Conservation (phyloP, 2,329 filamentous ascomycete genomes). For the Aspergillus sp. region DNA sequence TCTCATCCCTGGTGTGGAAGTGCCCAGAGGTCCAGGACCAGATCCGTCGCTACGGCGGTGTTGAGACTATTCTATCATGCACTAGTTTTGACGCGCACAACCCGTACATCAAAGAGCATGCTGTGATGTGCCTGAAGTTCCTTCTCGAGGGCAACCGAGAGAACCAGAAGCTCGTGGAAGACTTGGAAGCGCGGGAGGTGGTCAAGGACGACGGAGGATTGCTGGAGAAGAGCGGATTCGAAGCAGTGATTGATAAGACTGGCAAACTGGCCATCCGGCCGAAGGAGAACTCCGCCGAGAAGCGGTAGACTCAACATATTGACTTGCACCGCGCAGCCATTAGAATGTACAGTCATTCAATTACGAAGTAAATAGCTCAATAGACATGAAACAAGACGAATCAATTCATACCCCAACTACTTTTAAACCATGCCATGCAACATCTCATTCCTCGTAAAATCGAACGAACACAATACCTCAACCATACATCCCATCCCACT, state of each 20-base stretch:
- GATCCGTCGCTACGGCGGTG: constrained; percentile 78
- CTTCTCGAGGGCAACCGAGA: constrained; percentile 51
- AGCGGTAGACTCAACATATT: neutral
- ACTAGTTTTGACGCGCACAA: constrained; percentile 91
- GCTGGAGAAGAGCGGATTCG: constrained; percentile 41
- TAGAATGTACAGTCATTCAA: neutral
- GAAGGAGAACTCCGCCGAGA: constrained; percentile 23
- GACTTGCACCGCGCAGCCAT: too few species aligned
- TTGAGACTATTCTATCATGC: constrained; percentile 83
- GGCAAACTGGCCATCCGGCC: constrained; percentile 42
- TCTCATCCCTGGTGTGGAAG: constrained; percentile 86
- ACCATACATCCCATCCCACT: constrained; percentile 50
- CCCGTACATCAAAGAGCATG: constrained; percentile 88
- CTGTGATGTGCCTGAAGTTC: constrained; percentile 83
- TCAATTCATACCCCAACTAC: too few species aligned
- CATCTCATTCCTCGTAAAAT: too few species aligned
- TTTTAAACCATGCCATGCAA: too few species aligned
- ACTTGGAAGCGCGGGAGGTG: constrained; percentile 45
- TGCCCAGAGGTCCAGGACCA: constrained; percentile 82
- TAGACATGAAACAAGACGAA: too few species aligned
- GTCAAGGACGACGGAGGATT: constrained; percentile 40
- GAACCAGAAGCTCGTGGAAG: constrained; percentile 53
- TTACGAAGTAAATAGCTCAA: too few species aligned
- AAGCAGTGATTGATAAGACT: constrained; percentile 41
- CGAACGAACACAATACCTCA: constrained; percentile 6